Conservation (phyloP, 2,329 filamentous ascomycete species). For the Sclerotiophoma versabilis region DNA sequence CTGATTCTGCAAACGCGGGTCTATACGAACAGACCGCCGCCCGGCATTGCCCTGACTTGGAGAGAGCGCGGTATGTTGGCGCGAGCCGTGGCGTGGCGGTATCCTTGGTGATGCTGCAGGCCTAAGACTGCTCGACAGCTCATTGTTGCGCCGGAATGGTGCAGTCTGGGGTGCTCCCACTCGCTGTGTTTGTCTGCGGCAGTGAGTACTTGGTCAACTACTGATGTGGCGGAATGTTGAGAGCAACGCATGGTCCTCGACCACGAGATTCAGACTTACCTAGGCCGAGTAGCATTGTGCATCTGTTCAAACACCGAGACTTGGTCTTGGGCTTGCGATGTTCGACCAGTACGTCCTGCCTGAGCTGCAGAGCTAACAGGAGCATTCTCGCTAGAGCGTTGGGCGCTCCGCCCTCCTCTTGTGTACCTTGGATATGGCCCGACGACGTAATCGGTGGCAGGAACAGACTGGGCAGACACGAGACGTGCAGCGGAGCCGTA, state of each 20-base stretch:
- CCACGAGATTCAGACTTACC: conserved; percentile 3
- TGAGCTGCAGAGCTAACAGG: conserved; percentile 12
- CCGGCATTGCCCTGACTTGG: conserved; percentile 3
- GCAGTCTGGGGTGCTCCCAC: neutral
- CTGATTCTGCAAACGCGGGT: conserved; percentile 37
- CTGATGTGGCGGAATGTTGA: neutral
- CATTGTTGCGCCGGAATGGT: conserved; percentile 6
- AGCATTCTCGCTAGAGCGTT: conserved; percentile 36
- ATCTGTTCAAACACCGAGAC: conserved; percentile 25
- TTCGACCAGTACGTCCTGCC: neutral
- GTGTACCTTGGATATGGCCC: conserved; percentile 9
- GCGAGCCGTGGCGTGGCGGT: conserved; percentile 14
- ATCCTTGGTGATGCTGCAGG: conserved; percentile 13
- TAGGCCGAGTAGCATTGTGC: conserved; percentile 16
- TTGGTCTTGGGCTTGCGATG: conserved; percentile 25
- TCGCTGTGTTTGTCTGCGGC: conserved; percentile 1
- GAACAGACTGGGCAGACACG: neutral
- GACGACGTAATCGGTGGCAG: neutral
- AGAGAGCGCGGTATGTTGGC: conserved; percentile 6
- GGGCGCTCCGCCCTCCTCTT: conserved; percentile 12
- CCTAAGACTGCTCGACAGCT: conserved; percentile 16
- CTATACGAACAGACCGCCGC: conserved; percentile 16
- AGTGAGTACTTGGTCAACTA: neutral
- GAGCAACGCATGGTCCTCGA: neutral
- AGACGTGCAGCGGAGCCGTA: neutral